Evolutionary conservation across 1,139 yeast genomes (phyloP), one percentile per base, ranked within the genome.

Genomic region (Suhomyces kunorum): DNA sequence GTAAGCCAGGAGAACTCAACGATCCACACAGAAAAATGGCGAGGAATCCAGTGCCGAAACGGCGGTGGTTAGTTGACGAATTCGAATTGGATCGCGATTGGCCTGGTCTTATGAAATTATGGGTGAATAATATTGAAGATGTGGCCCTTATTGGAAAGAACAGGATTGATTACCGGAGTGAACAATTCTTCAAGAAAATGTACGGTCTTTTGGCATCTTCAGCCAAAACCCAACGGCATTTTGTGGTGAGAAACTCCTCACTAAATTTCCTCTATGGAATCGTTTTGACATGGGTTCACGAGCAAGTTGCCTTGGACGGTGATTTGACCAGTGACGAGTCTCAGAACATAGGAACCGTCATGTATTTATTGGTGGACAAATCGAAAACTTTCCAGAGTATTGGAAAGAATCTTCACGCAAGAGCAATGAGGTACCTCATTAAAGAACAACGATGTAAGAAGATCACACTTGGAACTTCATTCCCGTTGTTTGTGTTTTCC

Each of bases 31-130:
- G 18, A 6, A 42, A 40, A 22, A 15, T 27, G 12, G 13, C 38
- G 13, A 50, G 55, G 36, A 53, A 54, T 7, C 41, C 56, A 2
- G 45, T 57, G 6, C 67, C 74, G 4, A 67, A 66, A 43, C 64
- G 80, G 45, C 56, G 73, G 43, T 81, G 87, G 87, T 65, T 81
- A 32, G 86, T 80, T 14, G 87, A 81, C 49, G 78, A 72, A 45
- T 76, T 79, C 54, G 72, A 75, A 44, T 53, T 74, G 29, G 64
- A 64, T 12, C 63, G 84, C 32, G 86, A 81, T 53, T 69, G 79
- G 68, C 57, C 68, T 9, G 73, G 79, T 17, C 62, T 81, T 28
- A 63, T 71, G 14, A 64, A 66, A 18, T 59, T 81, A 37, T 59
- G 72, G 61, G 64, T 62, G 34, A 63, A 59, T 35, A 69, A 63